Evolutionary conservation across 192 early-diverging fungal species (phyloP), one percentile per base, ranked within the genome.

Genomic region (Cetraspora pellucida): DNA sequence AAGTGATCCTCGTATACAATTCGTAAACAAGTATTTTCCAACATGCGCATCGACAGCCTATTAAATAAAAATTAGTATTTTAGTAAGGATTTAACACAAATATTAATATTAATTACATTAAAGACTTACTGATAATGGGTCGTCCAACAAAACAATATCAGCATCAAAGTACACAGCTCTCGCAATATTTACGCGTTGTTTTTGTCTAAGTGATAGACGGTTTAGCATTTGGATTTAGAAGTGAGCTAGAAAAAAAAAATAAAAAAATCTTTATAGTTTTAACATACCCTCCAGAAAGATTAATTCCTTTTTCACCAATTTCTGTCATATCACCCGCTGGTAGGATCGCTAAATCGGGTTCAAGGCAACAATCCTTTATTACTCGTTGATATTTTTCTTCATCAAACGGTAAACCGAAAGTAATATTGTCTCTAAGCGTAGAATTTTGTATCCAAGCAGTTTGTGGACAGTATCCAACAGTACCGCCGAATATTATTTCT

Each of bases 41-140:
- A 96, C 98, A 66, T 96, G 96, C 7, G 95, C 91, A 79, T 99
- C 98, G 0, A 98, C 97, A 30, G 98, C 98, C 28, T 92, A 37
- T 37, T 37, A 37, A 37, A 37, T 37, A 37, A 5, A 37, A 37
- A 37, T 37, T 37, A 37, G 31, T 37, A 37, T 3, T 37, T 1
- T 37, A n/a, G n/a, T n/a, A n/a, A n/a, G n/a, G n/a, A n/a, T n/a
- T n/a, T n/a, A n/a, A n/a, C n/a, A n/a, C n/a, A n/a, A n/a, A n/a
- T n/a, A n/a, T 37, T 37, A 37, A 37, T 5, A 37, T 37, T 5
- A 37, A 37, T 5, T 37, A n/a, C n/a, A n/a, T 37, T 37, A 37
- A 37, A 3, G 31, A 37, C 31, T 3, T 37, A 37, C 31, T 5
- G 31, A 93, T 54, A 97, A 84, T 78, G 91, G 92, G 79, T 96